Conservation (phyloP, 1,139 yeast genomes). For the Geotrichum macrosporum region DNA sequence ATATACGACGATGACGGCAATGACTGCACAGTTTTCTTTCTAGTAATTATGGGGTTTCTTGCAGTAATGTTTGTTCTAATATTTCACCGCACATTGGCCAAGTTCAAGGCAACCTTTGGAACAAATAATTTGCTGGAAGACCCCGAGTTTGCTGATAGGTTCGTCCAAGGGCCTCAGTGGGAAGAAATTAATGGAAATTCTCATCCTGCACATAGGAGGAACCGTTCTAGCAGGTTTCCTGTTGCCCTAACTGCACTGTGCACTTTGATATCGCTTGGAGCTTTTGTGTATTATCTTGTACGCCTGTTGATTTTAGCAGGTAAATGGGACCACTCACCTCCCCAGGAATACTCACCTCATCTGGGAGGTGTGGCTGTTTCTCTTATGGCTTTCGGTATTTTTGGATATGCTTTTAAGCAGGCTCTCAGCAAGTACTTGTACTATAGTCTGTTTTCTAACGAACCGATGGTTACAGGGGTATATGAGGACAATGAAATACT, state of each 20-base stretch:
- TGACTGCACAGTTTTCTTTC: neutral
- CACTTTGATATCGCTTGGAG: too few species aligned
- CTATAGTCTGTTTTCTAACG: neutral
- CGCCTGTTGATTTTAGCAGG: too few species aligned
- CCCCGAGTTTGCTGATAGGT: neutral
- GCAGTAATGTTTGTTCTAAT: neutral
- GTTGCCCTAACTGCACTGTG: too few species aligned
- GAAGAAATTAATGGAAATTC: too few species aligned
- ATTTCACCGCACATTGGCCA: neutral
- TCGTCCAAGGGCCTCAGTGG: neutral
- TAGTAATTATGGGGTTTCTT: neutral
- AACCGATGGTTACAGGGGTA: constrained; percentile 4
- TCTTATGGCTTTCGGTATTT: neutral
- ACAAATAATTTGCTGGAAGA: constrained; percentile 2
- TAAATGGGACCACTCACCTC: too few species aligned
- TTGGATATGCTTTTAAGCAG: neutral
- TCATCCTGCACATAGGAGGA: too few species aligned
- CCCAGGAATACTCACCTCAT: too few species aligned
- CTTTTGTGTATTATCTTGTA: too few species aligned
- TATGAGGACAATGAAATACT: neutral
- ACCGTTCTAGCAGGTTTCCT: too few species aligned
- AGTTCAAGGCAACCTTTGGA: neutral
- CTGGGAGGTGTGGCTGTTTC: too few species aligned
- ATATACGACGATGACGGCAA: constrained; percentile 10
- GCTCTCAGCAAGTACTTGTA: constrained; percentile 1